These are phyloP conservation scores for Blastobotrys mokoenaii DNA, from an alignment of 805 yeast species.

Conservation along the genomic window DNA sequence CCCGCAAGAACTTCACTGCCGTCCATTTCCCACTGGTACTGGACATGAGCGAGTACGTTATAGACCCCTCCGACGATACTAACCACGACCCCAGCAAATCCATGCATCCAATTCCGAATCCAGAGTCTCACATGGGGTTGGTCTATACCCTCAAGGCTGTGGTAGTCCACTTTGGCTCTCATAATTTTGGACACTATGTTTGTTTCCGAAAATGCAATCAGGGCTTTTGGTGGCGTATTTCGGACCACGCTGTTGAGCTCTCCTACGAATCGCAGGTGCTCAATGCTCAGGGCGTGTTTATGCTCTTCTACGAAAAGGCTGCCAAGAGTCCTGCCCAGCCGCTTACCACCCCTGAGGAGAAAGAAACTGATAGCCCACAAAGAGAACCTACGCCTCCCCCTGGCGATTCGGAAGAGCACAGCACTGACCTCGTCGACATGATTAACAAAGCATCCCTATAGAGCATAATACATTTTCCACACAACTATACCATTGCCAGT, in stretches of 20 bases:
- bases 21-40: constrained; percentile 68
- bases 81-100: constrained; percentile 69
- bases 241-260: constrained; percentile 80
- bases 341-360: neutral
- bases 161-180: constrained; percentile 90
- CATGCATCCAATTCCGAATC: constrained; percentile 31
- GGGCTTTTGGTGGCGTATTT: constrained; percentile 91
- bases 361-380: too few relatives aligned
- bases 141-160: constrained; percentile 73
- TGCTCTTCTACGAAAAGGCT: constrained; percentile 71
- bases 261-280: constrained; percentile 77
- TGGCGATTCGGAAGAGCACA: too few relatives aligned
- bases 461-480: too few relatives aligned
- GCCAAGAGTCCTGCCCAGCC: neutral
- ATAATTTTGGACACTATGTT: constrained; percentile 95
- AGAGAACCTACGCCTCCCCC: too few relatives aligned
- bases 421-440: too few relatives aligned
- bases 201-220: constrained; percentile 66
- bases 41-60: constrained; percentile 61
- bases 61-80: constrained; percentile 51
- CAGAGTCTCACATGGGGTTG: constrained; percentile 5
- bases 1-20: constrained; percentile 73
- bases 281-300: constrained; percentile 77
- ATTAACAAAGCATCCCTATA: too few relatives aligned
- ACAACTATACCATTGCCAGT: too few relatives aligned